Base-by-base conservation (phyloP, 768 basidiomycete species). In the Plicaturopsis crispa region DNA sequence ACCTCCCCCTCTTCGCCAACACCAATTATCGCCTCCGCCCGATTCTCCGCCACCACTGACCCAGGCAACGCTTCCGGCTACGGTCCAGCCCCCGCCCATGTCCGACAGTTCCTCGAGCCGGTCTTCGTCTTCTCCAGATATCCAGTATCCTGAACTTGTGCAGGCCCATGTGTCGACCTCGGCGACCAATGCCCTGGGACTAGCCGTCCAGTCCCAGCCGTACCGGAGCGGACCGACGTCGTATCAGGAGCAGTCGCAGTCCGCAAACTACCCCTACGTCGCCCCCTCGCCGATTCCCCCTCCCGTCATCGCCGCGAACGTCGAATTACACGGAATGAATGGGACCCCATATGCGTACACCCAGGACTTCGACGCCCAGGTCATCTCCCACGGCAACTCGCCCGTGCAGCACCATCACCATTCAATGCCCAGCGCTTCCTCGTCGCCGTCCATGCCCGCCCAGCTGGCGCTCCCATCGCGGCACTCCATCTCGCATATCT, bases 401-500 rank as follows among this genome's bases (percentile, higher is more conserved):
- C 57, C 61, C 39, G 51, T 54, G 31, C 49, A 47, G 39, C 55
- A 36, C 35, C 49, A 50, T n/a, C 40, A 43, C 36, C 38, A 49
- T 53, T 54, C 38, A 51, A 48, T 22, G 49, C 53, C 5, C 20
- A 19, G 32, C 30, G 14, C n/a, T 24, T 11, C 12, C 17, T 2
- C 24, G n/a, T n/a, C n/a, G n/a, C n/a, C n/a, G n/a, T n/a, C n/a
- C n/a, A n/a, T n/a, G n/a, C n/a, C n/a, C n/a, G n/a, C n/a, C n/a
- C n/a, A n/a, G n/a, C n/a, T n/a, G n/a, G n/a, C n/a, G n/a, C n/a
- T 66, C 3, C 56, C 66, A 4, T 76, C 74, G n/a, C 69, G 76
- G 7, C 70, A 75, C 30, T 77, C 75, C 5, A 73, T 78, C 18
- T 75, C 75, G 0, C 75, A 77, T 41, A 71, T 78, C 17, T 75